Base-by-base conservation (phyloP, 2,329 filamentous ascomycete genomes). In the Fusarium vanettenii region DNA sequence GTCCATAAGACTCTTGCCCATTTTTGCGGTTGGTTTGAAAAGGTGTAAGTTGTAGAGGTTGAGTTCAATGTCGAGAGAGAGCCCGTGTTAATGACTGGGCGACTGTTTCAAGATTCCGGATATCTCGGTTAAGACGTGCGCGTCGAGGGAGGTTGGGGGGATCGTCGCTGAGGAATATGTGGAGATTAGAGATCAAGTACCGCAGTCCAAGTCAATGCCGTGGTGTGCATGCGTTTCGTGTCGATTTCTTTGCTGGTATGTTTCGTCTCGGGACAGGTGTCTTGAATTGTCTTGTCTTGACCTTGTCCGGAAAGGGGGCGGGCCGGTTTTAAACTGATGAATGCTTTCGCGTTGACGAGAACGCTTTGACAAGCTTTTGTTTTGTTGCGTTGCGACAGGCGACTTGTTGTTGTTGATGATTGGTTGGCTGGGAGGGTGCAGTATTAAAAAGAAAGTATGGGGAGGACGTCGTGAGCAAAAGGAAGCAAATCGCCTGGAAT, bases 1-100 rank as follows among this genome's bases (percentile, higher is more conserved):
- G 70, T 90, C 87, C 78, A 92, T 80, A 79, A 92, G 80, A 78
- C 86, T 86, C 79, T 86, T 84, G 60, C 85, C 86, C 86, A 88
- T 88, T 76, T 59, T 80, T 75, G 77, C 74, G 76, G 72, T 70
- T 60, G 61, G 52, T 43, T 57, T 62, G 31, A 39, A 20, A 16
- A 50, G 29, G n/a, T n/a, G 25, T 48, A 45, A 31, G 43, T 56
- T 48, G 61, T 22, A 20, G 63, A 59, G 41, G 55, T 57, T 56
- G 56, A 59, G 31, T 39, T 22, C 29, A 59, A 37, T 39, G 50
- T 37, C 35, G 56, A 29, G 27, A 50, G 33, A 43, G 11, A 45
- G 71, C 68, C 39, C 48, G 27, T 68, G 20, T 37, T 50, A 57
- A 66, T 66, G 33, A 33, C 33, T 57, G 48, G 48, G 63, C 62